phyloP scores from a whole-genome alignment of 352 stramenopile species.

The Pythium folliculosum region DNA sequence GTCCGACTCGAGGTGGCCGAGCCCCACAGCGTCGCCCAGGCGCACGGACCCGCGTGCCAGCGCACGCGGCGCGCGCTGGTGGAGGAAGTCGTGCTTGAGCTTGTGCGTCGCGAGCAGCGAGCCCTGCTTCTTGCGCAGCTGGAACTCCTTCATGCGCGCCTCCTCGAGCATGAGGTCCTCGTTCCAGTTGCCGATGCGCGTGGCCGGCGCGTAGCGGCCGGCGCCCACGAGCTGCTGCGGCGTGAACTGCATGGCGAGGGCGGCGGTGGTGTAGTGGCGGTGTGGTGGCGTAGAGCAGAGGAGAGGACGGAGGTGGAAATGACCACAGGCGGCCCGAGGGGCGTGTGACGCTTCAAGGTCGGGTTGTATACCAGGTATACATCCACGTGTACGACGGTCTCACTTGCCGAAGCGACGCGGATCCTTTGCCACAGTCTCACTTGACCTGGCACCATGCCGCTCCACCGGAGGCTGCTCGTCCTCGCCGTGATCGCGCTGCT shows the following conservation, averaged over 20 bases:
- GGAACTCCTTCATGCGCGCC: constrained; percentile 83
- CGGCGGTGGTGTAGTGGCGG: background rate
- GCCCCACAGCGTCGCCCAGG: constrained; percentile 60
- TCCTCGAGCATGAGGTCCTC: constrained; percentile 89
- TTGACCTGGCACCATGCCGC: no score
- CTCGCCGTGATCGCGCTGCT: background rate
- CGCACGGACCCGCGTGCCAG: constrained; percentile 35
- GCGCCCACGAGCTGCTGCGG: constrained; percentile 87
- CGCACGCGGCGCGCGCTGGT: constrained; percentile 61
- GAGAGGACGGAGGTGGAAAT: background rate
- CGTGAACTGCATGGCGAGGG: constrained; percentile 88
- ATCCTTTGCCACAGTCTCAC: background rate
- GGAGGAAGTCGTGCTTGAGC: constrained; percentile 75
- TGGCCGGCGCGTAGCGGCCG: constrained; percentile 74
- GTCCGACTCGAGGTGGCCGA: constrained; percentile 57
- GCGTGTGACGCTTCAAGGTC: background rate
- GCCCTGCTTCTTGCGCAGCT: constrained; percentile 76
- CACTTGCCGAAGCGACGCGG: no score
- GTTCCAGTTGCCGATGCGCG: constrained; percentile 90
- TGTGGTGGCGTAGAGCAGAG: background rate
- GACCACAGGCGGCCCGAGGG: background rate
- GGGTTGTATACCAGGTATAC: background rate
- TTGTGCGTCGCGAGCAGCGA: constrained; percentile 80
- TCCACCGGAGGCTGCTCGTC: no score
- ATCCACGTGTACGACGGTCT: constrained; percentile 2